A percentile compares a stretch with the other conserved stretches of the same genome.
These are phyloP conservation scores for Conticribra guillardii DNA, from an alignment of 108 stramenopile genomes.

Conservation along the genomic window DNA sequence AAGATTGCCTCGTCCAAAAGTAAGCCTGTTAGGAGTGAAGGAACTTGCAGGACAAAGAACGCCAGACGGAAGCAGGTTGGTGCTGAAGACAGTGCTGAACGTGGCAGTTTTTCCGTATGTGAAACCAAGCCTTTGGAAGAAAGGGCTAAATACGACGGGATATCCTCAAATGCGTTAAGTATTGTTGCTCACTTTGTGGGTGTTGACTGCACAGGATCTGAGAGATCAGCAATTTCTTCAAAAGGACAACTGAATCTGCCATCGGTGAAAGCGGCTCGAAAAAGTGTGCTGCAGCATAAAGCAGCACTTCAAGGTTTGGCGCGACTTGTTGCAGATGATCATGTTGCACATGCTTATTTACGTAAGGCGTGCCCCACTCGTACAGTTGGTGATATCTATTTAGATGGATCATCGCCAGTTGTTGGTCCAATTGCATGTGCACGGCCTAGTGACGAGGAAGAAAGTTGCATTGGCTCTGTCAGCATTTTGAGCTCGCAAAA, in stretches of 20 bases:
- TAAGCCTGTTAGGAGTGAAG: not conserved
- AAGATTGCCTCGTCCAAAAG: not conserved
- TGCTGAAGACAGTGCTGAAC: not conserved
- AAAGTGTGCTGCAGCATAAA: constrained; percentile 35
- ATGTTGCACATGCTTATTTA: constrained; percentile 43
- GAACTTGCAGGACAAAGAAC: constrained; percentile 3
- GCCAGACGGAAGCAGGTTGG: constrained; percentile 2
- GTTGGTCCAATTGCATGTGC: not conserved
- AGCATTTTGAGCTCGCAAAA: constrained; percentile 1
- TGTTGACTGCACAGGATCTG: constrained; percentile 54
- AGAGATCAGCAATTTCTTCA: constrained; percentile 32
- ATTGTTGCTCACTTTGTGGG: constrained; percentile 55
- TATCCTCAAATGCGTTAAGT: constrained; percentile 53
- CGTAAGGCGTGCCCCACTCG: constrained; percentile 1
- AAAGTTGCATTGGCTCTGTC: not conserved
- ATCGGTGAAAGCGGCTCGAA: constrained; percentile 42
- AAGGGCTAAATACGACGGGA: constrained; percentile 20
- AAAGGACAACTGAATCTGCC: constrained; percentile 15
- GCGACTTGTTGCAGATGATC: constrained; percentile 49
- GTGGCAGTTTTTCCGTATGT: constrained; percentile 23
- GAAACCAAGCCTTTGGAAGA: not conserved
- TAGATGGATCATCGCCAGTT: constrained; percentile 1
- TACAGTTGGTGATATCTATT: not conserved
- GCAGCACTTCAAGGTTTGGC: constrained; percentile 37
- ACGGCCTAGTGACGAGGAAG: constrained; percentile 1